phyloP scores from a whole-genome alignment of 345 rosid species.

The Populus ilicifolia region DNA sequence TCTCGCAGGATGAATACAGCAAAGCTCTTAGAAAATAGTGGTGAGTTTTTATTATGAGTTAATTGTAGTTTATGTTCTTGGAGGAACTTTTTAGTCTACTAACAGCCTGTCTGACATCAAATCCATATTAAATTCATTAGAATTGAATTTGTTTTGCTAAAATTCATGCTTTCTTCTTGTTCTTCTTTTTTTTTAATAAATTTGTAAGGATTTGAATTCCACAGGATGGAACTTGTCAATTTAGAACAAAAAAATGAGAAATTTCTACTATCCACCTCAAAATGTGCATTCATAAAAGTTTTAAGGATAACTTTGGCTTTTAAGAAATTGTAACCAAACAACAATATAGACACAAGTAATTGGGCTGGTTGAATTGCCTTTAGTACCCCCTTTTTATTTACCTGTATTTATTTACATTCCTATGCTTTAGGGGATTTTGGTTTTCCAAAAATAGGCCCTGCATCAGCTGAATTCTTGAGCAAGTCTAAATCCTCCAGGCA shows the following conservation, averaged over 20 bases:
- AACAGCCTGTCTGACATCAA: background rate
- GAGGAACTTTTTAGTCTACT: background rate
- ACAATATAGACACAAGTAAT: background rate
- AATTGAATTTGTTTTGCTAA: background rate
- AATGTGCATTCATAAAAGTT: background rate
- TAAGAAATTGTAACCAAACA: background rate
- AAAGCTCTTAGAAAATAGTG: slow-evolving; percentile 90
- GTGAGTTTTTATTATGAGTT: slow-evolving; percentile 38
- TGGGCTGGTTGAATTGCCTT: background rate
- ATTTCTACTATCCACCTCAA: background rate
- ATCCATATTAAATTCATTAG: background rate
- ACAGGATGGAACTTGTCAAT: background rate
- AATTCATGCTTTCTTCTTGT: too few relatives aligned
- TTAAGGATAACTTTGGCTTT: background rate
- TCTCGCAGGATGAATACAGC: slow-evolving; percentile 96
- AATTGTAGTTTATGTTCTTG: background rate
- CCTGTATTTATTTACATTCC: background rate
- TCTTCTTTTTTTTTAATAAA: background rate
- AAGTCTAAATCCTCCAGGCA: too few relatives aligned
- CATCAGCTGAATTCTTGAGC: too few relatives aligned
- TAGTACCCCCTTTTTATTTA: background rate
- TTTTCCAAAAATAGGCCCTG: too few relatives aligned
- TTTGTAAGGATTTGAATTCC: background rate
- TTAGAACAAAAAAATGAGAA: background rate
- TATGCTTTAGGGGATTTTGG: background rate